These are phyloP conservation scores for Boletus pseudo-olivaceus DNA, from an alignment of 768 basidiomycete species.

Conservation along the genomic window DNA sequence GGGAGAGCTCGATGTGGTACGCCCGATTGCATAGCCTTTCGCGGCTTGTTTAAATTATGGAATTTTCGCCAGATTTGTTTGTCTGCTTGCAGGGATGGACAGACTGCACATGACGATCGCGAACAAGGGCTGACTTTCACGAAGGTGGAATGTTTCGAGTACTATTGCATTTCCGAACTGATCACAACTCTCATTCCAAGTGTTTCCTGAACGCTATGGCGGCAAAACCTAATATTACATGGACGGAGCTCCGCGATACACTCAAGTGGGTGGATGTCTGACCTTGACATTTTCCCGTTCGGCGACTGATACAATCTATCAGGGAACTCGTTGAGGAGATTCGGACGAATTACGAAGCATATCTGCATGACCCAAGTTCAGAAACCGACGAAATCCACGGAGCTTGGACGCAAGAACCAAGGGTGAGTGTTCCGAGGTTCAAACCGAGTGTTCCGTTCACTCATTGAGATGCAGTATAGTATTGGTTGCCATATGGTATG, in stretches of 20 bases:
- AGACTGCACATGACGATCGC: conserved; percentile 23
- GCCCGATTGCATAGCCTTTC: not conserved
- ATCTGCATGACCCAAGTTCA: not conserved
- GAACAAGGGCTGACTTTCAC: conserved; percentile 21
- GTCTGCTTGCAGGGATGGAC: conserved; percentile 26
- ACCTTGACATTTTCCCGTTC: not conserved
- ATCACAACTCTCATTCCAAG: conserved; percentile 2
- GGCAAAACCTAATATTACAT: conserved; percentile 12
- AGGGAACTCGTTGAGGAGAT: conserved; percentile 18
- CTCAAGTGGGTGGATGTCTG: conserved; percentile 12
- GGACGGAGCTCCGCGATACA: conserved; percentile 17
- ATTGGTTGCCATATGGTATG: conserved; percentile 14
- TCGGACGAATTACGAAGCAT: conserved; percentile 7
- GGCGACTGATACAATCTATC: not conserved
- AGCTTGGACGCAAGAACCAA: conserved; percentile 17
- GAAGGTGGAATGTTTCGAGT: conserved; percentile 12
- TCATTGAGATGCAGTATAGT: conserved; percentile 3
- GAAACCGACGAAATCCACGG: not conserved
- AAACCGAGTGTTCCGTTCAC: not conserved
- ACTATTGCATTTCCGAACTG: not conserved
- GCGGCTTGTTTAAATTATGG: not conserved
- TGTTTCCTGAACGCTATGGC: conserved; percentile 18
- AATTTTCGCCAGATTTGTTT: conserved; percentile 19
- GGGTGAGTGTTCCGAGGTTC: conserved; percentile 13
- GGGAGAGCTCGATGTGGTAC: conserved; percentile 20